phyloP scores from a whole-genome alignment of 2,329 filamentous ascomycete genomes.

The Pestalotiopsis sp. region DNA sequence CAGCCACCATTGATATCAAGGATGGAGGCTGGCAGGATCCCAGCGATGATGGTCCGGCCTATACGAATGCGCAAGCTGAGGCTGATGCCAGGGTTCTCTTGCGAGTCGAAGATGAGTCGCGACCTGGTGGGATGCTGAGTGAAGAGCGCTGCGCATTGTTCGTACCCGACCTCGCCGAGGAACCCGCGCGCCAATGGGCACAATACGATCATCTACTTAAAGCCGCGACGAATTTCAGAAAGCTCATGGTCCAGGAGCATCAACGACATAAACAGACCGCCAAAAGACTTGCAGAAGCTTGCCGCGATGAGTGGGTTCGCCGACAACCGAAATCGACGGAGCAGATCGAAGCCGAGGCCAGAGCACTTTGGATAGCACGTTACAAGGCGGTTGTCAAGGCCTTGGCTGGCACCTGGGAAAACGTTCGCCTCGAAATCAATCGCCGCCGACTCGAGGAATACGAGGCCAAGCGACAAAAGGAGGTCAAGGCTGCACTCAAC shows the following conservation, averaged over 20 bases:
- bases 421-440: conserved; percentile 64
- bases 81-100: conserved; percentile 72
- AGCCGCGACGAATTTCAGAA: conserved; percentile 79
- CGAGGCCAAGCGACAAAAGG: conserved; percentile 67
- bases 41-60: conserved; percentile 57
- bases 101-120: conserved; percentile 71
- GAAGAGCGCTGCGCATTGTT: conserved; percentile 71
- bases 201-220: conserved; percentile 83
- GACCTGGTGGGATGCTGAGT: conserved; percentile 76
- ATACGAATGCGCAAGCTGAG: conserved; percentile 63
- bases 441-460: conserved; percentile 61
- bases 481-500: conserved; percentile 70
- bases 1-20: conserved; percentile 54
- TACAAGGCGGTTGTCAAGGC: conserved; percentile 73
- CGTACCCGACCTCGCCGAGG: conserved; percentile 70
- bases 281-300: conserved; percentile 78
- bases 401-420: conserved; percentile 64
- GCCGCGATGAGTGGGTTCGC: conserved; percentile 73
- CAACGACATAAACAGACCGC: conserved; percentile 75
- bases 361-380: conserved; percentile 64
- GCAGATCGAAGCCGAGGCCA: conserved; percentile 79
- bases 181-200: conserved; percentile 80
- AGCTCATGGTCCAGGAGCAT: conserved; percentile 79
- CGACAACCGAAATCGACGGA: conserved; percentile 77
- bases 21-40: conserved; percentile 58